Evolutionary conservation across 495 filamentous ascomycete genomes (phyloP), one percentile per base, ranked within the genome.

Genomic region (Podospora appendiculata): DNA sequence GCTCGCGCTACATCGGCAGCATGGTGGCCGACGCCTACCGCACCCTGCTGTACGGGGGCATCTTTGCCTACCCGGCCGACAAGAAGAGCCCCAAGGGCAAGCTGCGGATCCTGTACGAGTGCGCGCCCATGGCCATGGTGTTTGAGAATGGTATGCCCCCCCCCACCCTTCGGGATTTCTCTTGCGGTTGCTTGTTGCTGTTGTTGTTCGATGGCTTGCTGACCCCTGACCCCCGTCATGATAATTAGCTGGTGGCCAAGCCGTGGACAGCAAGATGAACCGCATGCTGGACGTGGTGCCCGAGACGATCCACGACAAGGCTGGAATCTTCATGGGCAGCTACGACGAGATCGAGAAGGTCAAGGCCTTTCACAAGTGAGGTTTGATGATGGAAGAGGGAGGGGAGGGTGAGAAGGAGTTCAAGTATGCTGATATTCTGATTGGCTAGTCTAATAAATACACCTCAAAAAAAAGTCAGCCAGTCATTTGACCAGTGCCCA

Each of bases 1-100:
- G 85, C 55, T 83, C 91, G 9, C 79, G 93, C 59, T 98, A 98
- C 67, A 97, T 98, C 55, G 93, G 93, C 51, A 86, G 80, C 72
- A 98, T 98, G 93, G 93, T 98, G 51, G 93, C 93, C 14, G 93
- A 98, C 73, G 93, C 93, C 32, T 98, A 98, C 69, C 85, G 93
- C 10, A 98, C 93, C 12, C 67, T 98, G 56, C 73, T 96, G 47
- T 98, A 98, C 65, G 93, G 93, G 45, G 93, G 93, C 57, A 86
- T 98, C 58, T 98, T 98, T 65, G 93, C 93, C 18, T 98, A 98
- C 68, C 93, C 93, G 1, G 88, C 90, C 4, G 93, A 98, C 67
- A 93, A 92, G 75, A 97, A 98, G 83, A 94, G 87, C 62, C 87
- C 89, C 49, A 98, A 97, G 81, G 93, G 93, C 41, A 98, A 98